Evolutionary conservation across 2,329 filamentous ascomycete species (phyloP), one percentile per base, ranked within the genome.

Genomic region (Aureobasidium pullulans): DNA sequence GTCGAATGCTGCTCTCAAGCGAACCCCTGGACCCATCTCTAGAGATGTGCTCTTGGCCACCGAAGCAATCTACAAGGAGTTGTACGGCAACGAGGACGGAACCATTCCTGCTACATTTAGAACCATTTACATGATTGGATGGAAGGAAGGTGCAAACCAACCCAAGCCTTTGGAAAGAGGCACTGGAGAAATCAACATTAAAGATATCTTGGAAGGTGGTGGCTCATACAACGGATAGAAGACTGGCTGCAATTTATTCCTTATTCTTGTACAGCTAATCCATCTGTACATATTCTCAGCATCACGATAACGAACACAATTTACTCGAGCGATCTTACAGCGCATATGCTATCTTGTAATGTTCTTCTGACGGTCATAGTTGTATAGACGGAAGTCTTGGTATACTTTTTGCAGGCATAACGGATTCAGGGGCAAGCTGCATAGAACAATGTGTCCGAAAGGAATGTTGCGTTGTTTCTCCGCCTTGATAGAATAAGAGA

Each of bases 51-150:
- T 99, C 62, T 76, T 96, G 43, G 94, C 94, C 7, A 87, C 85
- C 29, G 89, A 97, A 64, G 89, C 85, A 42, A 96, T 99, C 60
- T 99, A 99, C 71, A 82, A 84, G 49, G 86, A 88, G 70, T 75
- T 99, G 60, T 91, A 99, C 72, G 92, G 89, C 16, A 91, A 95
- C 52, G 81, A 85, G 44, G 87, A 89, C 67, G 88, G 83, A 19
- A 83, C 77, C 2, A 65, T 80, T 2, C 94, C 94, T 0, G 94
- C 94, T 1, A 99, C 94, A 0, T 99, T 96, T 70, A 83, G 94
- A 66, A 81, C 96, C 66, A 96, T 99, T 62, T 96, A 94, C 73
- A 96, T 97, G 92, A 99, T 99, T 73, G 94, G 94, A 0, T 99
- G 94, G 94, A 95, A 93, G 71, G 89, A 92, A 65, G 87, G 89